Percentiles rank a stretch among this genome's conserved stretches.
These are phyloP conservation scores for Bipolaris sorokiniana DNA, from an alignment of 2,329 filamentous ascomycete genomes.

Conservation along the genomic window DNA sequence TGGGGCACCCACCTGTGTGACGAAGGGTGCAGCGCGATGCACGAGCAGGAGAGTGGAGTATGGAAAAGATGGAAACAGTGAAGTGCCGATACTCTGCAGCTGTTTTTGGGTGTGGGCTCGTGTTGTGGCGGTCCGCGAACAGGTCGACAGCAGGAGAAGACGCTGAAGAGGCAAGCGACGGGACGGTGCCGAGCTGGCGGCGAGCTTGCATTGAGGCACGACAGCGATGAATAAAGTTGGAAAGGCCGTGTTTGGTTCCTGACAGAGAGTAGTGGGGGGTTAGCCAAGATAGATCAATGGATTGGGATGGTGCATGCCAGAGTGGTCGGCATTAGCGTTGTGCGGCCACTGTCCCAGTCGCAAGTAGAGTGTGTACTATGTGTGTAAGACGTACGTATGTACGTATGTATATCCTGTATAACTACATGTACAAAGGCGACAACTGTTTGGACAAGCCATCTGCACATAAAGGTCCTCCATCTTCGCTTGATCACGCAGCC, in stretches of 20 bases:
- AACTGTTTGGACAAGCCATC: background rate
- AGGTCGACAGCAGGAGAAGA: background rate
- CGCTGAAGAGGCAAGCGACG: constrained; percentile 1
- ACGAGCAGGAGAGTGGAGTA: constrained; percentile 7
- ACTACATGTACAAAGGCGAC: background rate
- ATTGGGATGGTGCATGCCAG: too few species aligned
- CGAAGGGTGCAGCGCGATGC: constrained; percentile 1
- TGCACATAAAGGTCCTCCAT: too few species aligned
- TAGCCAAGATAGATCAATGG: background rate
- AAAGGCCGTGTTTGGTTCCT: background rate
- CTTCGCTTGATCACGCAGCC: background rate
- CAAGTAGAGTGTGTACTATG: too few species aligned
- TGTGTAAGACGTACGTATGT: too few species aligned
- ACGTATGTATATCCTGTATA: too few species aligned
- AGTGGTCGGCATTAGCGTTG: background rate
- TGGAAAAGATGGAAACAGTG: background rate
- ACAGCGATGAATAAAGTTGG: background rate
- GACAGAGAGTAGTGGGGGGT: background rate
- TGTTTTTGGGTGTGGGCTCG: background rate
- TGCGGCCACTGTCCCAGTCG: background rate
- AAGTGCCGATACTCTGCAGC: background rate
- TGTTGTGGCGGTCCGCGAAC: background rate
- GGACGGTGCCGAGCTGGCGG: background rate
- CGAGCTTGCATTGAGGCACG: background rate
- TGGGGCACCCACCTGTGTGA: constrained; percentile 7